Base-by-base conservation (phyloP, 805 yeast species). In the Spencermartinsiella europaea region DNA sequence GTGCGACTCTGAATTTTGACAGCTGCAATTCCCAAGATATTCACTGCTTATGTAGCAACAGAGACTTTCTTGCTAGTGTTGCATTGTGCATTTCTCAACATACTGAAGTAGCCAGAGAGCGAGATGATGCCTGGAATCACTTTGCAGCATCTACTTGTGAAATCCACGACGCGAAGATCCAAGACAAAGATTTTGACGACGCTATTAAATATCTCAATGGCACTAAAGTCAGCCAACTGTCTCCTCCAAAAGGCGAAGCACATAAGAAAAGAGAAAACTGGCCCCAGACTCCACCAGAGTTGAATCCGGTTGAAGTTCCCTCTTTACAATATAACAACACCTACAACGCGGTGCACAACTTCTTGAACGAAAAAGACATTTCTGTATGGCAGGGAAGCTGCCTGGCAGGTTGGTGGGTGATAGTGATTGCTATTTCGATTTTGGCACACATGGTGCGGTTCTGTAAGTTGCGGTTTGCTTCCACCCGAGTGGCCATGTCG, bases 51-150 rank as follows among this genome's bases (percentile, higher is more conserved):
- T 66, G 70, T 47, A 40, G 45, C 5, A 51, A 52, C 45, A 20
- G 48, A 3, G 47, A 50, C 19, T 65, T 46, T 37, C 56, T 64
- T 2, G 63, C 60, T 5, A 53, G 68, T 1, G 67, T 65, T 0
- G 63, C 61, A 12, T 48, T 46, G n/a, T 65, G 69, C 38, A 61
- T 65, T 2, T 45, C 48, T 5, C 42, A 51, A 2, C 52, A 61
- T 39, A 44, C 65, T 2, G 42, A 49, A 8, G 51, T 52, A 19
- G 50, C 63, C 1, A 47, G 55, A 2, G 39, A 40, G 3, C 47
- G 56, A 46, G 67, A 63, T 28, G 42, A 41, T 12, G 67, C 66
- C 1, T 65, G 64, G 60, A 64, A 63, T 40, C 60, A 52, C 37
- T 60, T 65, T 48, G 33, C 47, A 14, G 12, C 36, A 14, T 38